Percentiles rank a stretch among this genome's conserved stretches.
Conservation (phyloP, 2,329 filamentous ascomycete genomes). For the Epichloe scottii region DNA sequence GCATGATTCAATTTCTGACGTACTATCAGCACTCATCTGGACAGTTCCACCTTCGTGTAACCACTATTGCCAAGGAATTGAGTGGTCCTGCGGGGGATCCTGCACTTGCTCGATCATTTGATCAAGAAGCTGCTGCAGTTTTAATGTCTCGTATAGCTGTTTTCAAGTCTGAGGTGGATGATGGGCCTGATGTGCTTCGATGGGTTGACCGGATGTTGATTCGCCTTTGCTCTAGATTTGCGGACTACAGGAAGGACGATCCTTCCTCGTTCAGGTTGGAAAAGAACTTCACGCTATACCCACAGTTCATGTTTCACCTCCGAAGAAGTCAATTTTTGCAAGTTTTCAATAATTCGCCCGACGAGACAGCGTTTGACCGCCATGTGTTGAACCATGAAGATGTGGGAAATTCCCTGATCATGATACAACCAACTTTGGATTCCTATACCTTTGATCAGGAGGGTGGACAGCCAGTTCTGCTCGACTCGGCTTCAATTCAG, state of each 20-base stretch:
- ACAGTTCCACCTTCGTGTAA: conserved; percentile 91
- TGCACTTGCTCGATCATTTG: conserved; percentile 90
- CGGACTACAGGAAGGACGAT: conserved; percentile 96
- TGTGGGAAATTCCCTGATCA: conserved; percentile 89
- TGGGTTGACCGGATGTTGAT: conserved; percentile 99
- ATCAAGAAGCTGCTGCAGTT: conserved; percentile 93
- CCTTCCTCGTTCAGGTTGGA: conserved; percentile 92
- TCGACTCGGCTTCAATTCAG: conserved; percentile 94
- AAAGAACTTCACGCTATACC: conserved; percentile 98
- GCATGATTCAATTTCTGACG: conserved; percentile 95
- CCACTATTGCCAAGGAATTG: conserved; percentile 80
- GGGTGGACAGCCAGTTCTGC: conserved; percentile 79
- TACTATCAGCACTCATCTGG: conserved; percentile 98
- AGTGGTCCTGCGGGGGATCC: conserved; percentile 91
- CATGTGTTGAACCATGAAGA: conserved; percentile 97
- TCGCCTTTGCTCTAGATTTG: conserved; percentile 87
- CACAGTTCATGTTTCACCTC: conserved; percentile 99
- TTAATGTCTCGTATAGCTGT: conserved; percentile 99
- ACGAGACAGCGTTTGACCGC: conserved; percentile 97
- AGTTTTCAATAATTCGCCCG: conserved; percentile 98
- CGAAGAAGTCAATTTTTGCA: conserved; percentile 94
- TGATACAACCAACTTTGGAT: conserved; percentile 97
- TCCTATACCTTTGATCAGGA: conserved; percentile 97
- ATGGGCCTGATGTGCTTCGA: conserved; percentile 92
- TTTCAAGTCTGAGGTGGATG: conserved; percentile 96